Percentiles rank a stretch among this genome's conserved stretches.
These are phyloP conservation scores for Phyllosticta paracitricarpa DNA, from an alignment of 2,329 filamentous ascomycete genomes.

Conservation along the genomic window DNA sequence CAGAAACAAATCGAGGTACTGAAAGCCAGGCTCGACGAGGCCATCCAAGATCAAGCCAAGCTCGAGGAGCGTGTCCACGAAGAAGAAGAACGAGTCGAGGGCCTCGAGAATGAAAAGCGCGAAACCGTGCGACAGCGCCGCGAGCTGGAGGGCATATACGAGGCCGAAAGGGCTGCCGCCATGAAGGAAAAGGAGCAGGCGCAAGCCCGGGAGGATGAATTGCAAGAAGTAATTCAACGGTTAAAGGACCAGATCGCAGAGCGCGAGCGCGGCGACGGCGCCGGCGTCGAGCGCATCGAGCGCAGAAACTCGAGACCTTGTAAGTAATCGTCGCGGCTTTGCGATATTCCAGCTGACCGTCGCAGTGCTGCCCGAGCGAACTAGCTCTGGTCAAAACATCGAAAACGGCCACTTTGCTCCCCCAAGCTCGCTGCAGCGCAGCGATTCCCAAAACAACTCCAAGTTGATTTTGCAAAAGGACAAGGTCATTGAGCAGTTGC, in stretches of 20 bases:
- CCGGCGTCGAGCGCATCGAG: background rate
- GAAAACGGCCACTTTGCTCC: conserved; percentile 78
- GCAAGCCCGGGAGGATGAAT: conserved; percentile 72
- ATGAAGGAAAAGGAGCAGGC: conserved; percentile 89
- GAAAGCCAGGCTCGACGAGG: conserved; percentile 77
- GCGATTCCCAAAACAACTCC: conserved; percentile 80
- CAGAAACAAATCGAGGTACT: conserved; percentile 78
- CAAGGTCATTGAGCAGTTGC: conserved; percentile 84
- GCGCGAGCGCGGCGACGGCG: conserved; percentile 49
- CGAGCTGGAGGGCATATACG: conserved; percentile 87
- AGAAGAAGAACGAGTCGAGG: conserved; percentile 71
- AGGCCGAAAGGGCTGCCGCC: conserved; percentile 77
- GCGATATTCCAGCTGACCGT: background rate
- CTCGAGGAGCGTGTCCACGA: conserved; percentile 84
- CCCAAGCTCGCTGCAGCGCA: conserved; percentile 71
- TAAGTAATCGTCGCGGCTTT: background rate
- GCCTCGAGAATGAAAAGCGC: conserved; percentile 72
- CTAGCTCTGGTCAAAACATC: conserved; percentile 51
- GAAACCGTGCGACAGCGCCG: conserved; percentile 74
- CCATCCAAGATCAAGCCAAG: conserved; percentile 69
- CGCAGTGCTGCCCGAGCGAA: conserved; percentile 20
- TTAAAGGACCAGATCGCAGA: conserved; percentile 83
- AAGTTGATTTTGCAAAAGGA: conserved; percentile 91
- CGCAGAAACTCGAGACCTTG: conserved; percentile 7
- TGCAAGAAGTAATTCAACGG: conserved; percentile 81